Evolutionary conservation across 2,329 filamentous ascomycete species (phyloP).

Genomic region (Dothideomycetes sp.): DNA sequence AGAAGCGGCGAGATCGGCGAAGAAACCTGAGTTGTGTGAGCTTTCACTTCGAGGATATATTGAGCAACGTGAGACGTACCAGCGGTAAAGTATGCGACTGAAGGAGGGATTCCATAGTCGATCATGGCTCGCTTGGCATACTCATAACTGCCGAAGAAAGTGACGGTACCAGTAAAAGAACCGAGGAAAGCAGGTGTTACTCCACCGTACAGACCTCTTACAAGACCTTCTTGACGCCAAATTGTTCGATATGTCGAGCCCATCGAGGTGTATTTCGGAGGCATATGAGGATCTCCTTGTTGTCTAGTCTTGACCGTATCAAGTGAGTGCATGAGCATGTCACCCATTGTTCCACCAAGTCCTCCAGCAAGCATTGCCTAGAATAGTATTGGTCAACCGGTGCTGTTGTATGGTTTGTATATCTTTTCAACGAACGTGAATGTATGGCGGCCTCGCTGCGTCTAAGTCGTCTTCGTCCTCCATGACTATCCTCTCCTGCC

Average conservation of each 20-base stretch:
- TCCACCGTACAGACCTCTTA: slow-evolving; percentile 83
- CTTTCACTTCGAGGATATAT: neutral
- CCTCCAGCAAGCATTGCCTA: slow-evolving; percentile 94
- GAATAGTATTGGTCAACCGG: slow-evolving; percentile 9
- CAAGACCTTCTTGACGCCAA: slow-evolving; percentile 79
- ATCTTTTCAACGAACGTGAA: slow-evolving; percentile 32
- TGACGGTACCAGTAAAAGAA: slow-evolving; percentile 84
- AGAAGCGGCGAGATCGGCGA: slow-evolving; percentile 86
- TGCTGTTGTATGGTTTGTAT: neutral
- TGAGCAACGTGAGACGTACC: slow-evolving; percentile 43
- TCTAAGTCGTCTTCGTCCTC: slow-evolving; percentile 17
- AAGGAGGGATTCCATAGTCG: slow-evolving; percentile 71
- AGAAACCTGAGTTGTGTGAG: slow-evolving; percentile 52
- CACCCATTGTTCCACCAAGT: slow-evolving; percentile 82
- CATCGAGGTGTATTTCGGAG: slow-evolving; percentile 85
- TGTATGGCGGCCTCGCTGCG: slow-evolving; percentile 38
- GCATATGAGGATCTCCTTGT: slow-evolving; percentile 88
- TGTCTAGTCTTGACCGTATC: slow-evolving; percentile 98
- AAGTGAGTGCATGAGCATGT: slow-evolving; percentile 97
- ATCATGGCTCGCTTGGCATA: slow-evolving; percentile 86
- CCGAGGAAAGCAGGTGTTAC: slow-evolving; percentile 84
- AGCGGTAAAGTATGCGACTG: slow-evolving; percentile 75
- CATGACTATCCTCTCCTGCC: slow-evolving; percentile 2
- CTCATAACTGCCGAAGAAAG: slow-evolving; percentile 96
- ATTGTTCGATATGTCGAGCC: slow-evolving; percentile 89